Evolutionary conservation across 2,329 filamentous ascomycete genomes (phyloP), one percentile per base, ranked within the genome.

Genomic region (Teratosphaeria gauchensis): DNA sequence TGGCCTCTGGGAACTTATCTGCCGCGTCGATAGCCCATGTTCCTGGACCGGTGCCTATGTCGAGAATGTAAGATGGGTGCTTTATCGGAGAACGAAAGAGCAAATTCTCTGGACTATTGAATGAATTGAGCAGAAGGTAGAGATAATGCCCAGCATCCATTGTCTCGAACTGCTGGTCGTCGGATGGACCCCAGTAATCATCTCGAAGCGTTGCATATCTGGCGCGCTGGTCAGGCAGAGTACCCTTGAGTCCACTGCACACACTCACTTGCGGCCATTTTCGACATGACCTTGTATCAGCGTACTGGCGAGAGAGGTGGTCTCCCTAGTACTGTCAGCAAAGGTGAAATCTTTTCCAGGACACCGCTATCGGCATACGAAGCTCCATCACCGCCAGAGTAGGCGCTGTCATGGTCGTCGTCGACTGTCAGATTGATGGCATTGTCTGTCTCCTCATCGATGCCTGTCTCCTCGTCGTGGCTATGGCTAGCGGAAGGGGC

Each of bases 11-110:
- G 56, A 63, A 63, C 56, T 61, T 56, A 64, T 66, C 64, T 68
- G 75, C 77, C 60, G 76, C 74, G 28, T 64, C 62, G 31, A 64
- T 60, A 9, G 62, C 59, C 60, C 55, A 61, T 30, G 60, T 63
- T 7, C 62, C 72, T 14, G 75, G 77, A 7, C 77, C 77, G 1
- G 77, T 80, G 11, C 77, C 78, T 30, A 79, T 65, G 63, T 80
- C 78, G 24, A 80, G 71, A 12, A 79, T 74, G 21, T 72, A 70
- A 30, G 71, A 67, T 1, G 73, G 71, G 4, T 65, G 65, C 24
- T 53, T 30, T 19, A 77, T 65, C 1, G 78, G 76, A 1, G 75
- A 74, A 14, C 56, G 64, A 55, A 56, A 61, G 21, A 54, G 59
- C 32, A 63, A 58, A 31, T 62, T 64, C 9, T 42, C 35, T 48